Evolutionary conservation across 2,329 filamentous ascomycete genomes (phyloP).

Genomic region (Gnomoniopsis smithogilvyi): DNA sequence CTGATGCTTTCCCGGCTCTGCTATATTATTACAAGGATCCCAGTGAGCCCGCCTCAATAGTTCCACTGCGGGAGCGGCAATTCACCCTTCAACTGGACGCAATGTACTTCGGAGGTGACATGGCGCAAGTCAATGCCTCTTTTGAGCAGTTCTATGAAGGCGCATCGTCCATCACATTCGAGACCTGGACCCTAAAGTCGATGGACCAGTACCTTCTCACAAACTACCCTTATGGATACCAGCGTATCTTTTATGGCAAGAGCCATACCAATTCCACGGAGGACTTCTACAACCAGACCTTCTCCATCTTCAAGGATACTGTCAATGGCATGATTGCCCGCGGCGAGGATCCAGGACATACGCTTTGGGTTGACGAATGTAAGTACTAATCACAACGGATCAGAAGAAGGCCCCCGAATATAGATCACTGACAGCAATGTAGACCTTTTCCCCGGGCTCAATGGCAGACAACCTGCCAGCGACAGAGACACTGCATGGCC

Average conservation of each 20-base stretch:
- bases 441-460: constrained; percentile 10
- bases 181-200: constrained; percentile 2
- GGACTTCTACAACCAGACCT: constrained; percentile 11
- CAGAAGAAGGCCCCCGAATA: background rate
- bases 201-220: constrained; percentile 13
- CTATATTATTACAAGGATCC: constrained; percentile 12
- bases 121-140: background rate
- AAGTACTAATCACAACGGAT: background rate
- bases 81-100: constrained; percentile 11
- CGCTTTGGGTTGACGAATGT: constrained; percentile 14
- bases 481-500: constrained; percentile 14
- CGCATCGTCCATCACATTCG: background rate
- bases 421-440: background rate
- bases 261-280: constrained; percentile 6
- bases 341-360: constrained; percentile 11
- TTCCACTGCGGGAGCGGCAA: constrained; percentile 8
- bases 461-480: background rate
- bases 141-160: constrained; percentile 7
- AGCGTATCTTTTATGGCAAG: constrained; percentile 12
- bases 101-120: constrained; percentile 11
- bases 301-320: constrained; percentile 10
- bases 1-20: constrained; percentile 6
- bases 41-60: background rate
- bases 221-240: constrained; percentile 14
- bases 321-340: constrained; percentile 8